These are phyloP conservation scores for Pezicula radicicola DNA, from an alignment of 2,329 filamentous ascomycete genomes.

Conservation along the genomic window DNA sequence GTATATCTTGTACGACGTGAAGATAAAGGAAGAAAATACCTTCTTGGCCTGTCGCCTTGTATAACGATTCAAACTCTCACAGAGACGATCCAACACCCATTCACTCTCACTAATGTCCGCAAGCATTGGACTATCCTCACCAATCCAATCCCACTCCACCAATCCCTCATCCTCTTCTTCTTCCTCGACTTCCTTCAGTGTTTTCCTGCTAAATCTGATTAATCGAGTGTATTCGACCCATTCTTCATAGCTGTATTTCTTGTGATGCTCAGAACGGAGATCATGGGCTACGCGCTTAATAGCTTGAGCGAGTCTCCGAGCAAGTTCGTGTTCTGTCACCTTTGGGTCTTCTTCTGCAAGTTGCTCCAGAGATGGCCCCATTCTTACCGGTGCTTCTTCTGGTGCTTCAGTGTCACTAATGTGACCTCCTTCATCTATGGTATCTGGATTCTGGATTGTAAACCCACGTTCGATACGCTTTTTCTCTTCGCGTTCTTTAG, in stretches of 20 bases:
- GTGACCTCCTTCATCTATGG: conserved; percentile 15
- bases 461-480: conserved; percentile 36
- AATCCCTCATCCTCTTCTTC: conserved; percentile 56
- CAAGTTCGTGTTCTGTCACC: conserved; percentile 44
- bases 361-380: conserved; percentile 28
- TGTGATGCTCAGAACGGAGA: conserved; percentile 40
- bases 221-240: conserved; percentile 65
- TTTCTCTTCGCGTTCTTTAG: conserved; percentile 36
- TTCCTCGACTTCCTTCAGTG: conserved; percentile 26
- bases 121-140: conserved; percentile 65
- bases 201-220: conserved; percentile 51
- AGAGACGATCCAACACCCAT: conserved; percentile 64
- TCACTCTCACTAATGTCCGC: conserved; percentile 60
- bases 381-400: conserved; percentile 5
- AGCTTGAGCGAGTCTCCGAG: conserved; percentile 49
- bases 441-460: conserved; percentile 27
- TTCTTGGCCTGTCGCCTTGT: conserved; percentile 23
- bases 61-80: conserved; percentile 54
- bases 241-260: conserved; percentile 62
- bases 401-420: background rate
- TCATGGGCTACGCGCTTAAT: conserved; percentile 56
- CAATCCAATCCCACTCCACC: conserved; percentile 72
- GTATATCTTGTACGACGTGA: background rate
- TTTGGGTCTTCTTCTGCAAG: conserved; percentile 34
- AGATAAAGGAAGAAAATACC: conserved; percentile 9